A percentile compares a stretch with the other conserved stretches of the same genome.
Conservation (phyloP, 306 rosid species). For the Quercus gilva region DNA sequence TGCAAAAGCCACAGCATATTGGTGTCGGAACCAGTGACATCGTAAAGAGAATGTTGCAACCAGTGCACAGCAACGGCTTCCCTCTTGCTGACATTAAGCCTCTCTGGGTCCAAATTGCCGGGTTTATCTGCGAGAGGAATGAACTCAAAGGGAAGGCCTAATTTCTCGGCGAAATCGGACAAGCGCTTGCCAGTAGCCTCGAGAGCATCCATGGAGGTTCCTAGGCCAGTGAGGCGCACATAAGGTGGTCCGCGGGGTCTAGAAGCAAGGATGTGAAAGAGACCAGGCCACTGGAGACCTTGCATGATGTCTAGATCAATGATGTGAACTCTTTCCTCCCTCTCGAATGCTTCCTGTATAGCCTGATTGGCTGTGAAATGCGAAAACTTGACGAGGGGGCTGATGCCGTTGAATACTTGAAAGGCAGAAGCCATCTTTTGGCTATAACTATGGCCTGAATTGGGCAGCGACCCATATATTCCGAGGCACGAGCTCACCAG, state of each 20-base stretch:
- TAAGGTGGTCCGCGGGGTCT: constrained; percentile 92
- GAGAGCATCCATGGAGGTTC: constrained; percentile 77
- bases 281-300: constrained; percentile 97
- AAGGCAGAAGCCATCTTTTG: constrained; percentile 95
- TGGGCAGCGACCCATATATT: constrained; percentile 70
- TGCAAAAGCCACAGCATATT: constrained; percentile 92
- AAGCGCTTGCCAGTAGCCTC: constrained; percentile 91
- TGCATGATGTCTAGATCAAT: constrained; percentile 97
- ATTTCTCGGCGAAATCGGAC: constrained; percentile 79
- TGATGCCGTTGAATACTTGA: constrained; percentile 93
- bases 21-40: constrained; percentile 90
- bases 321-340: constrained; percentile 88
- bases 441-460: constrained; percentile 27
- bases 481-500: constrained; percentile 89
- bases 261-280: constrained; percentile 86
- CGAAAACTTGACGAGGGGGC: constrained; percentile 93
- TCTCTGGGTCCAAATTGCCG: constrained; percentile 75
- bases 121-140: constrained; percentile 81
- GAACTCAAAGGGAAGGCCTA: constrained; percentile 92
- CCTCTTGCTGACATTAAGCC: constrained; percentile 65
- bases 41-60: constrained; percentile 97
- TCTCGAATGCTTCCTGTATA: constrained; percentile 90
- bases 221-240: constrained; percentile 86
- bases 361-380: constrained; percentile 99
- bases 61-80: constrained; percentile 99